These are phyloP conservation scores for Theobroma cacao DNA, from an alignment of 345 rosid species.

Conservation along the genomic window DNA sequence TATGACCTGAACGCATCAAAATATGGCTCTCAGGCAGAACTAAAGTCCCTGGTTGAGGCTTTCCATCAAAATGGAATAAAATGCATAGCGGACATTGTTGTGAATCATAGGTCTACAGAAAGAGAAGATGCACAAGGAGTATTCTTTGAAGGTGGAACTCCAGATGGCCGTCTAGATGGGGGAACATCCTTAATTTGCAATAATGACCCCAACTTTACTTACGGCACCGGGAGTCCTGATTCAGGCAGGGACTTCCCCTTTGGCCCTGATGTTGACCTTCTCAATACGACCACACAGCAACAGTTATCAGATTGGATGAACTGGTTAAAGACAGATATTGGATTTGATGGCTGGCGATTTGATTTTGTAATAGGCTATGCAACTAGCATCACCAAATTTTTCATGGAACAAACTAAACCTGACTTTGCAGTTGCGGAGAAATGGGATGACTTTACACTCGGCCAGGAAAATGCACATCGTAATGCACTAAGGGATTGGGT, in stretches of 20 bases:
- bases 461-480: conserved; percentile 62
- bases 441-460: conserved; percentile 52
- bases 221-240: conserved; percentile 71
- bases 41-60: conserved; percentile 49
- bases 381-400: conserved; percentile 47
- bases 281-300: conserved; percentile 54
- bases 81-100: conserved; percentile 72
- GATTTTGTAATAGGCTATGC: conserved; percentile 69
- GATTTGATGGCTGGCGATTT: conserved; percentile 76
- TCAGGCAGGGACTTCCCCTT: conserved; percentile 39
- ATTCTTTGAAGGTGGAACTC: conserved; percentile 79
- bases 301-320: conserved; percentile 87
- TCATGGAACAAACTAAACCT: conserved; percentile 47
- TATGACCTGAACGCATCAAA: conserved; percentile 67
- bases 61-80: conserved; percentile 54
- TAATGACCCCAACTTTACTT: conserved; percentile 38
- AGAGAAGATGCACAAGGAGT: conserved; percentile 58
- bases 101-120: conserved; percentile 78
- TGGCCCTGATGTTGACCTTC: conserved; percentile 85
- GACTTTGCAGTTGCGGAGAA: conserved; percentile 77
- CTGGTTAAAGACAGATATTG: conserved; percentile 71
- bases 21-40: conserved; percentile 52
- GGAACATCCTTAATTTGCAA: conserved; percentile 67
- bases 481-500: conserved; percentile 53
- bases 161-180: conserved; percentile 75